Base-by-base conservation (phyloP, 176 grass and related monocot species). In the Lolium multiflorum region DNA sequence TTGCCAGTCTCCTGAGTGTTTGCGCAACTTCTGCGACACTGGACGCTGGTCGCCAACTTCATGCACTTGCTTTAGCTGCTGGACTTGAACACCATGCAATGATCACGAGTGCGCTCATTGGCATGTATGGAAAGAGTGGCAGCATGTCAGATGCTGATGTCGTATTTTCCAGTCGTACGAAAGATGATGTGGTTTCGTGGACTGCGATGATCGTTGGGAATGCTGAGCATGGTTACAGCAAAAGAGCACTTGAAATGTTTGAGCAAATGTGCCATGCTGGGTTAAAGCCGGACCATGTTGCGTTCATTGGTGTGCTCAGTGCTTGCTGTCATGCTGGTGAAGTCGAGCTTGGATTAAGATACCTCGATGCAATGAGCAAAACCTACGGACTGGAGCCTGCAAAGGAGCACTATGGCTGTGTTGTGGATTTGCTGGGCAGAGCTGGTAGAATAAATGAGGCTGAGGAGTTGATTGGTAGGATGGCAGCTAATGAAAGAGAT, bases 381-480 rank as follows among this genome's bases (percentile, higher is more conserved):
- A 62, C 15, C 20, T 92, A 91, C 20, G 80, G 83, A 35, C 1
- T 92, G 52, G 83, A 91, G 62, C 88, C 88, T 26, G 64, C 80
- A 80, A 93, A 86, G 86, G 93, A 95, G 83, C 91, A 95, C 70
- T 95, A 92, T 9, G 93, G 93, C n/a, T 95, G 90, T 66, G 31
- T 95, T 7, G 93, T 95, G 25, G 89, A 95, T 71, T 67, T 95
- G 81, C 55, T 95, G 31, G 83, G 80, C 12, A 82, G 82, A 76
- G 93, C 89, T 26, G 93, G 93, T 35, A 87, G 86, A 66, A 88
- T 92, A 80, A 24, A 54, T 31, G 93, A 95, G 81, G 91, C 93
- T 12, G 87, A 95, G 83, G 86, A 87, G 67, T 49, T 95, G 70
- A 88, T 92, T 24, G 86, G 46, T 47, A 47, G 46, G 46, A 47